A percentile compares a stretch with the other conserved stretches of the same genome.
Evolutionary conservation across 257 asterid species (phyloP).

Genomic region (Solanum lignicaule): DNA sequence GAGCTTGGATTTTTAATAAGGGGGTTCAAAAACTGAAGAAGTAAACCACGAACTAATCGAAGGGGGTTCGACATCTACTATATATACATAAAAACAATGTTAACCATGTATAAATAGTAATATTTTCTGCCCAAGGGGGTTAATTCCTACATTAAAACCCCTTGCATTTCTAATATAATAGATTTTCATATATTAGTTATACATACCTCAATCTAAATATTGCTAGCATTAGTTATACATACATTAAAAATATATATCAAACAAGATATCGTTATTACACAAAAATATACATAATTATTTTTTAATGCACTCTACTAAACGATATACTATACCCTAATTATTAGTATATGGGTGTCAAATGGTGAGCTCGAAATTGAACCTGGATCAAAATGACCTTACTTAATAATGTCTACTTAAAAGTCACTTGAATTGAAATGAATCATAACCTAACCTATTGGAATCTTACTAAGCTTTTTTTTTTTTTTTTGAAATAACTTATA

Average conservation of each 20-base stretch:
- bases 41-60: no score
- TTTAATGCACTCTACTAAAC: background rate
- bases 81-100: no score
- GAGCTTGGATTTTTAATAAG: no score
- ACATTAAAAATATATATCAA: no score
- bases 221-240: no score
- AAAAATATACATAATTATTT: no score
- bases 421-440: background rate
- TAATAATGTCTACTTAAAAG: background rate
- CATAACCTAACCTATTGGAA: background rate
- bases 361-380: background rate
- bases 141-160: background rate
- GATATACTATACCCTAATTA: background rate
- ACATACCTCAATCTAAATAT: background rate
- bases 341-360: background rate
- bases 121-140: no score
- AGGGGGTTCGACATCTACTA: no score
- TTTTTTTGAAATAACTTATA: background rate
- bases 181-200: no score
- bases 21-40: no score
- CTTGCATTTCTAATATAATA: background rate
- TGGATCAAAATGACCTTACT: background rate
- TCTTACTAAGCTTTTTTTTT: background rate
- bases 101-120: no score
- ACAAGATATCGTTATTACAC: background rate